Base-by-base conservation (phyloP, 2,329 filamentous ascomycete genomes). In the Tolypocladium tundrense region DNA sequence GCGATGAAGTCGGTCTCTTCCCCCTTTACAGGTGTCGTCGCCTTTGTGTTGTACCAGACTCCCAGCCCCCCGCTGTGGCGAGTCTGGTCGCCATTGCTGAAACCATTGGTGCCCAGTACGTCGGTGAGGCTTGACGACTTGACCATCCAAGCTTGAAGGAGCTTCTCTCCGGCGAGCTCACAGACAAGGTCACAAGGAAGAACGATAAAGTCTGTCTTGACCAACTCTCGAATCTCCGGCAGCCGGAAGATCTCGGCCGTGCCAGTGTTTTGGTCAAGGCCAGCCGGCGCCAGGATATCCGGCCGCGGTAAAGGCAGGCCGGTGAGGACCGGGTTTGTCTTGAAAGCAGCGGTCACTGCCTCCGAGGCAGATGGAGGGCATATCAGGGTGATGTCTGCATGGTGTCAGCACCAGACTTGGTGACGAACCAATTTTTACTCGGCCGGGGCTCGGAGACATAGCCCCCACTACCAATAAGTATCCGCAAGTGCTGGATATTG, bases 1-100 rank as follows among this genome's bases (percentile, higher is more conserved):
- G 88, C 90, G 65, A 97, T 83, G 69, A 97, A 97, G 68, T 97
- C 93, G 2, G 91, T 94, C 70, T 96, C 91, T 70, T 97, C 91
- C 52, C 88, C 88, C 74, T 97, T 97, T 61, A 93, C 82, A 41
- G 85, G 84, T 7, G 84, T 85, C 61, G 88, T 87, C 2, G 76
- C 73, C 69, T 90, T 90, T 1, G 91, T 96, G 67, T 93, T 85
- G 71, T 97, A 97, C 86, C 89, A 97, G 1, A 99, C 88, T 7
- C 88, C 88, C 42, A 97, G 77, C 1, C 91, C 94, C 48, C 92
- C 91, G 72, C 88, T 88, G 61, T 84, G 79, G 33, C 68, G 67
- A 55, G 68, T 68, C 50, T 70, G 69, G 16, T 69, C 65, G 2
- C 69, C 73, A 9, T 74, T 73, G n/a, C 72, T 69, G 19, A 75